phyloP scores from a whole-genome alignment of 768 basidiomycete species.

The Kwoniella newhampshirensis region DNA sequence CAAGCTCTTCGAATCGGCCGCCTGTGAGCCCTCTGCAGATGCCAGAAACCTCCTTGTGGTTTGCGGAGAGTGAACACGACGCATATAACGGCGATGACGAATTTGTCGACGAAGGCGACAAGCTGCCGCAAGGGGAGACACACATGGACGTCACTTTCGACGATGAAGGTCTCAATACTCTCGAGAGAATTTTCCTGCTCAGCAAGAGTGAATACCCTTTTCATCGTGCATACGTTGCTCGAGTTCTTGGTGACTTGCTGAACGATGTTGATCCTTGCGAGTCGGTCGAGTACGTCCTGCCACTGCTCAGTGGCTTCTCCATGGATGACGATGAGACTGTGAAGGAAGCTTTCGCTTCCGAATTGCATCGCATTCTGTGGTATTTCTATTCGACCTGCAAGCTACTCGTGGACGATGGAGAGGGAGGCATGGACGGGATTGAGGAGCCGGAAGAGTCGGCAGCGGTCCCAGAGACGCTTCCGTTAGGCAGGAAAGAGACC shows the following conservation, averaged over 20 bases:
- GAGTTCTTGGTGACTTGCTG: constrained; percentile 76
- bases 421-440: constrained; percentile 14
- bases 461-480: not conserved
- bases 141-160: constrained; percentile 60
- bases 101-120: constrained; percentile 42
- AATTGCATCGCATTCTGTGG: constrained; percentile 81
- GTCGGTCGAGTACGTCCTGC: constrained; percentile 88
- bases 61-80: not conserved
- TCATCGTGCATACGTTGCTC: constrained; percentile 75
- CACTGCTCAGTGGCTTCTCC: constrained; percentile 79
- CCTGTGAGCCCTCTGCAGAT: not conserved
- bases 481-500: constrained; percentile 14
- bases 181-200: constrained; percentile 91
- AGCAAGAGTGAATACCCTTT: constrained; percentile 71
- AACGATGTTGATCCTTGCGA: constrained; percentile 74
- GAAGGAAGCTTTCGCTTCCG: constrained; percentile 79
- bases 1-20: not conserved
- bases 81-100: constrained; percentile 27
- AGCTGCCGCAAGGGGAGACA: constrained; percentile 36
- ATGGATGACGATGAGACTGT: constrained; percentile 86
- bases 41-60: not conserved
- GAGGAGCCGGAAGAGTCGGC: not conserved
- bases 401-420: constrained; percentile 60
- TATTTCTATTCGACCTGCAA: constrained; percentile 81
- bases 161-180: constrained; percentile 74